Evolutionary conservation across 148 eudicot genomes (phyloP).

Genomic region (Cornus controversa): DNA sequence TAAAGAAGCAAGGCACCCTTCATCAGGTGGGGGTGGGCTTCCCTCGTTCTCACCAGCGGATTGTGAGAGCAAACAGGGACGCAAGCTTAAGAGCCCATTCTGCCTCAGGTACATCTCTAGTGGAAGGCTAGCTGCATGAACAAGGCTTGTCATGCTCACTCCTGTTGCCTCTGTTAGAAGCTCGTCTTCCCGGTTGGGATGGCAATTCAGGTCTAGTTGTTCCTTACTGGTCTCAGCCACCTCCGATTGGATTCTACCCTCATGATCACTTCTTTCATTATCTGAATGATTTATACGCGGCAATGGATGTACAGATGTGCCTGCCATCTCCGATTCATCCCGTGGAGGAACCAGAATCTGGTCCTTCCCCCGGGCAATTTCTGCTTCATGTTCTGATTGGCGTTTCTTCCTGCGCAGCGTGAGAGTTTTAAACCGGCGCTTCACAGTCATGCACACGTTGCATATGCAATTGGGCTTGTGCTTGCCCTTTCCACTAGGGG

Average conservation of each 20-base stretch:
- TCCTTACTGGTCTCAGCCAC: slow-evolving; percentile 37
- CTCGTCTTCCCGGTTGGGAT: slow-evolving; percentile 67
- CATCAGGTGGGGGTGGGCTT: slow-evolving; percentile 2
- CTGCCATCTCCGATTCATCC: slow-evolving; percentile 24
- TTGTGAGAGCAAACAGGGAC: slow-evolving; percentile 13
- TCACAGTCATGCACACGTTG: slow-evolving; percentile 78
- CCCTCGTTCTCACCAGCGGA: slow-evolving; percentile 14
- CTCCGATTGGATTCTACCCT: slow-evolving; percentile 17
- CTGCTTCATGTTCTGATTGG: slow-evolving; percentile 60
- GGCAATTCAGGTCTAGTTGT: slow-evolving; percentile 68
- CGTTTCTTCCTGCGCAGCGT: slow-evolving; percentile 80
- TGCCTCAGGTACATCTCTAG: slow-evolving; percentile 30
- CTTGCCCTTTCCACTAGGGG: slow-evolving; percentile 90
- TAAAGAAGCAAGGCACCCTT: neutral
- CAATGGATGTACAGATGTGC: slow-evolving; percentile 20
- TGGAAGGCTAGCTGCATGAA: slow-evolving; percentile 38
- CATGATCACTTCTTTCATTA: slow-evolving; percentile 20
- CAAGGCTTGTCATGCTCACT: slow-evolving; percentile 35
- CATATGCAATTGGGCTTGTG: slow-evolving; percentile 79
- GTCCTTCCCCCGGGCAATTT: slow-evolving; percentile 39
- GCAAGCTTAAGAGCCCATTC: slow-evolving; percentile 30
- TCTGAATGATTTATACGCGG: slow-evolving; percentile 27
- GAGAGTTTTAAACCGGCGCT: slow-evolving; percentile 74
- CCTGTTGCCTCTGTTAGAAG: slow-evolving; percentile 24
- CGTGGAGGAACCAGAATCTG: slow-evolving; percentile 16